Evolutionary conservation across 768 basidiomycete species (phyloP), one percentile per base, ranked within the genome.

Genomic region (Cystoderma amianthinum): DNA sequence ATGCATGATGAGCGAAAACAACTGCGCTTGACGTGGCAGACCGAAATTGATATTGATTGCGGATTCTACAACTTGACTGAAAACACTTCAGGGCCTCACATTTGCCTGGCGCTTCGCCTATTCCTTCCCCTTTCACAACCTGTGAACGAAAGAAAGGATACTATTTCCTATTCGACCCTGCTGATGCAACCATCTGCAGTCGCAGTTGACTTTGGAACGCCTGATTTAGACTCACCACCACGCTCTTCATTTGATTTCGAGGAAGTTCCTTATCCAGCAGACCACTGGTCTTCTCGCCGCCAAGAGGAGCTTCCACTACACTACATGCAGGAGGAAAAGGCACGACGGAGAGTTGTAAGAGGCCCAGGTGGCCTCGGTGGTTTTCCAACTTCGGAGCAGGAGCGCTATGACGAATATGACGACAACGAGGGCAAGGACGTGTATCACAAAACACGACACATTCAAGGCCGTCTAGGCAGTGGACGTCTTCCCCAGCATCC

Each of bases 191-290:
- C 79, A 43, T 51, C 76, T 54, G 78, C 83, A 58, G 70, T 86
- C 50, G 71, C 80, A 54, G 71, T 89, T 48, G 79, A 85, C 57
- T 74, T 89, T 61, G 81, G 78, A 56, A 63, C 74, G 46, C 69
- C 72, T 45, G 64, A 68, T 48, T 66, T 69, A 48, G 71, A 73
- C 52, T 61, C 62, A 41, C 61, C 70, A 33, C 59, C 68, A 33
- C 67, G 67, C 54, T 66, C 73, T 38, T 78, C 78, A 42, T 76
- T 74, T 50, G 85, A 86, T 50, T 86, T 84, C 60, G 83, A 86
- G 61, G 72, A 86, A 55, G 64, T 85, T 45, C 58, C 71, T 11
- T 76, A 86, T 46, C 83, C 84, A 28, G 51, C 64, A 18, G 62
- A 49, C 45, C 54, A 58, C 46, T 58, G 58, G 55, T 35, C 55